A percentile compares a stretch with the other conserved stretches of the same genome.
Conservation (phyloP, 495 filamentous ascomycete species). For the Extremus antarcticus region DNA sequence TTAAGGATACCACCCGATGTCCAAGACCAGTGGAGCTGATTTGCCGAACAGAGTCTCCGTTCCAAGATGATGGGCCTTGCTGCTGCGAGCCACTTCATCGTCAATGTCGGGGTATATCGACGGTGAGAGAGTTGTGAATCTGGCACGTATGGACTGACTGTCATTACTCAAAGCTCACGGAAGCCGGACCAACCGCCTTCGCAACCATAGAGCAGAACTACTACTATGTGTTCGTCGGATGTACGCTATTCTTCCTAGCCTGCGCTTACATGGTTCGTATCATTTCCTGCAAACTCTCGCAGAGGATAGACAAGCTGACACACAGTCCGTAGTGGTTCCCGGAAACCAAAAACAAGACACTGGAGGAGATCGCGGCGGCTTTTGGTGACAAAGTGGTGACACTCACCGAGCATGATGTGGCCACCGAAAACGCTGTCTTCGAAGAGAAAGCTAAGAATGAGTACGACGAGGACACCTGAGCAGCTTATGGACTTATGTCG, state of each 20-base stretch:
- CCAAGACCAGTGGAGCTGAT: neutral
- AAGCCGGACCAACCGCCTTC: constrained; percentile 48
- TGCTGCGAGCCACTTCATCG: constrained; percentile 46
- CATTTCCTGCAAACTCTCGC: constrained; percentile 3
- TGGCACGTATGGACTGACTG: too few species aligned
- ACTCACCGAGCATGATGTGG: constrained; percentile 8
- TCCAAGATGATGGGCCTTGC: constrained; percentile 51
- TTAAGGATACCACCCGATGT: too few species aligned
- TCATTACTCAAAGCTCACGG: constrained; percentile 27
- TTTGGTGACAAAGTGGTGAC: constrained; percentile 45
- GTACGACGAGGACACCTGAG: constrained; percentile 5
- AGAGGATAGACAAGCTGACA: constrained; percentile 16
- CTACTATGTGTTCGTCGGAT: constrained; percentile 49
- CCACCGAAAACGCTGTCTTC: constrained; percentile 4
- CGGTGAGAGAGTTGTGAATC: too few species aligned
- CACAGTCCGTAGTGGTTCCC: neutral
- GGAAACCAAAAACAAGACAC: constrained; percentile 46
- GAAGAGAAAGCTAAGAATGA: constrained; percentile 5
- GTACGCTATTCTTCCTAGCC: constrained; percentile 39
- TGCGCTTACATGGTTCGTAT: constrained; percentile 33
- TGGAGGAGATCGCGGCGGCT: constrained; percentile 48
- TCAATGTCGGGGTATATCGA: constrained; percentile 40
- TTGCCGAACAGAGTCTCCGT: constrained; percentile 27
- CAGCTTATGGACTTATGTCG: too few species aligned
- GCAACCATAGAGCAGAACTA: constrained; percentile 50